phyloP scores from a whole-genome alignment of 148 eudicot species.

The Vaccinium vitisidaea region DNA sequence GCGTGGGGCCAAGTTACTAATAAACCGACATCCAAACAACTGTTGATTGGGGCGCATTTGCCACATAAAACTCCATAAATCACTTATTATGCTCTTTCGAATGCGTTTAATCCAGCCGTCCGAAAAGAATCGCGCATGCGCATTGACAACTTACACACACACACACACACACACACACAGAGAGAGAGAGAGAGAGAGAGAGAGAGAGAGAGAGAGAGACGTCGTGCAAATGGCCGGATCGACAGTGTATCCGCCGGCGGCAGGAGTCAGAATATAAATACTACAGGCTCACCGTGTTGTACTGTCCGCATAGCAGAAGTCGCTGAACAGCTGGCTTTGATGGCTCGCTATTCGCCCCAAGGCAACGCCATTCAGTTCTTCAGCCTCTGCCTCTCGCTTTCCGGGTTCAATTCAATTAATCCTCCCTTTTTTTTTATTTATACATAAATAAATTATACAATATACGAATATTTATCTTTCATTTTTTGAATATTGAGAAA shows the following conservation, averaged over 20 bases:
- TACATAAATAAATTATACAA: too few relatives aligned
- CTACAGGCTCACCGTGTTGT: not conserved
- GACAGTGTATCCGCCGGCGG: not conserved
- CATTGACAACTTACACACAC: too few relatives aligned
- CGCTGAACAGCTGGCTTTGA: not conserved
- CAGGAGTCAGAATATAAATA: not conserved
- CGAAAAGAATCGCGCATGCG: too few relatives aligned
- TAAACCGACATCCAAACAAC: too few relatives aligned
- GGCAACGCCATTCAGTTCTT: not conserved
- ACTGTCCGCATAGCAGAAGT: not conserved
- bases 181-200: not conserved
- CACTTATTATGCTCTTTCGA: too few relatives aligned
- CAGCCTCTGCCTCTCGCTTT: not conserved
- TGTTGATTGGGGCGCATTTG: too few relatives aligned
- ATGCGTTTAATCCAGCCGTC: too few relatives aligned
- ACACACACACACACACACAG: not conserved
- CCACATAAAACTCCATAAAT: too few relatives aligned
- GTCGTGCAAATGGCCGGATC: not conserved
- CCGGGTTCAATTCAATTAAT: not conserved
- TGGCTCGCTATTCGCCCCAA: not conserved
- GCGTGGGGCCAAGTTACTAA: too few relatives aligned
- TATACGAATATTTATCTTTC: not conserved
- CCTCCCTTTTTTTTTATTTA: not conserved
- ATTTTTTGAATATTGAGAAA: not conserved
- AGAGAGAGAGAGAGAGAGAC: not conserved